Evolutionary conservation across 148 eudicot species (phyloP).

Genomic region (Dysphania ambrosioides): DNA sequence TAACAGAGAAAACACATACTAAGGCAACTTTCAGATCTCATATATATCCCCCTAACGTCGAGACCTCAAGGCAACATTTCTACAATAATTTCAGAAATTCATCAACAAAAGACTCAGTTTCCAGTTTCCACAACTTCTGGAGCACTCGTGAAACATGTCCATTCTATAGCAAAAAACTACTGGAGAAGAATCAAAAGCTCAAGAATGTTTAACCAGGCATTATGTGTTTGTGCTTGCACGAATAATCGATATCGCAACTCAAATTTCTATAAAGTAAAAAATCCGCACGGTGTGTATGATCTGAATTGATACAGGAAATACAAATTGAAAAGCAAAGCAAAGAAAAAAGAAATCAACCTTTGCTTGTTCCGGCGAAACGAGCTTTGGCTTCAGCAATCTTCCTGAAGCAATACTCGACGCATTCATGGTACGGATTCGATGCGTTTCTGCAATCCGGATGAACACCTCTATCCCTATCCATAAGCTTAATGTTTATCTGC

Average conservation of each 20-base stretch:
- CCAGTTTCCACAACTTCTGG: neutral
- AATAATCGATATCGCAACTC: too few species aligned
- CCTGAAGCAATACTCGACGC: conserved; percentile 79
- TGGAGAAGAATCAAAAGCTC: too few species aligned
- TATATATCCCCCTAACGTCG: neutral
- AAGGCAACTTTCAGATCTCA: neutral
- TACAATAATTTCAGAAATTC: too few species aligned
- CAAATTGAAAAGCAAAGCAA: too few species aligned
- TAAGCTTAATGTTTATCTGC: conserved; percentile 16
- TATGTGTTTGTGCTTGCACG: too few species aligned
- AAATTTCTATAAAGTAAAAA: too few species aligned
- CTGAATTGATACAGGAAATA: too few species aligned
- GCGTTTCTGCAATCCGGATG: conserved; percentile 93
- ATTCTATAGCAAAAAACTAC: neutral
- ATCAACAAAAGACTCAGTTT: neutral
- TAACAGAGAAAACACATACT: neutral
- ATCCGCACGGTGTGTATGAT: too few species aligned
- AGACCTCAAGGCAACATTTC: neutral
- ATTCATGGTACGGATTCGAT: conserved; percentile 77
- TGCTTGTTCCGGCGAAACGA: conserved; percentile 24
- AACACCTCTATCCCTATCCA: conserved; percentile 62
- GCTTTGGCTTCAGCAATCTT: conserved; percentile 69
- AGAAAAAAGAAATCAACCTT: conserved; percentile 37
- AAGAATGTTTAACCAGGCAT: too few species aligned
- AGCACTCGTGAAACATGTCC: neutral